Percentiles rank a stretch among this genome's conserved stretches.
These are phyloP conservation scores for Echeveria elegans DNA, from an alignment of 164 flowering plant genomes.

Conservation along the genomic window DNA sequence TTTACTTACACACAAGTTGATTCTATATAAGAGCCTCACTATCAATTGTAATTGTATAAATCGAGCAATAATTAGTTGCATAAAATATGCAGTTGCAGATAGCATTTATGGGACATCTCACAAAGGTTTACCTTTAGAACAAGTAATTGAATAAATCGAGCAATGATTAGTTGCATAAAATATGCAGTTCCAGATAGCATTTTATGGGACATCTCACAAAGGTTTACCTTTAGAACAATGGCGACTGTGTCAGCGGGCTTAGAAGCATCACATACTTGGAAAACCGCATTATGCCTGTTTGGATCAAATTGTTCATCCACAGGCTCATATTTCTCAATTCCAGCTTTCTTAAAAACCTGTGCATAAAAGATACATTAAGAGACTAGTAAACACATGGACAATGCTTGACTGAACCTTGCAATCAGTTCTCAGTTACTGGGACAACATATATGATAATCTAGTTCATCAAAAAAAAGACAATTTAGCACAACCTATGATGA, in stretches of 20 bases:
- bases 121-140: slow-evolving; percentile 62
- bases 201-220: neutral
- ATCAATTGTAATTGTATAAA: neutral
- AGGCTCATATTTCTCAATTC: slow-evolving; percentile 66
- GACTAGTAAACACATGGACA: neutral
- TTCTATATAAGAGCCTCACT: too few species aligned
- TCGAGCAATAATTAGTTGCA: neutral
- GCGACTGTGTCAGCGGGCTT: slow-evolving; percentile 74
- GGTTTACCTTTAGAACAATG: slow-evolving; percentile 66
- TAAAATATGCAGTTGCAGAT: neutral
- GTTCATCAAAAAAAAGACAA: too few species aligned
- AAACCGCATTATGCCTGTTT: slow-evolving; percentile 69
- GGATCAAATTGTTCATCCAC: slow-evolving; percentile 79
- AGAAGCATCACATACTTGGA: slow-evolving; percentile 67
- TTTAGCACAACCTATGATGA: too few species aligned
- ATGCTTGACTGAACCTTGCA: neutral
- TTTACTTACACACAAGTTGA: too few species aligned
- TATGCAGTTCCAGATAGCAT: neutral
- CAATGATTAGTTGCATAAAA: neutral
- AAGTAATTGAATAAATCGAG: too few species aligned
- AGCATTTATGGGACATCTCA: neutral
- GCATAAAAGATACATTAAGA: slow-evolving; percentile 8
- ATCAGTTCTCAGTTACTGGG: neutral
- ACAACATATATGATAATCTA: too few species aligned
- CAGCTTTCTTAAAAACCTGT: slow-evolving; percentile 73